Base-by-base conservation (phyloP, 1,284 basidiomycete species). In the Rhodotorula sp. region DNA sequence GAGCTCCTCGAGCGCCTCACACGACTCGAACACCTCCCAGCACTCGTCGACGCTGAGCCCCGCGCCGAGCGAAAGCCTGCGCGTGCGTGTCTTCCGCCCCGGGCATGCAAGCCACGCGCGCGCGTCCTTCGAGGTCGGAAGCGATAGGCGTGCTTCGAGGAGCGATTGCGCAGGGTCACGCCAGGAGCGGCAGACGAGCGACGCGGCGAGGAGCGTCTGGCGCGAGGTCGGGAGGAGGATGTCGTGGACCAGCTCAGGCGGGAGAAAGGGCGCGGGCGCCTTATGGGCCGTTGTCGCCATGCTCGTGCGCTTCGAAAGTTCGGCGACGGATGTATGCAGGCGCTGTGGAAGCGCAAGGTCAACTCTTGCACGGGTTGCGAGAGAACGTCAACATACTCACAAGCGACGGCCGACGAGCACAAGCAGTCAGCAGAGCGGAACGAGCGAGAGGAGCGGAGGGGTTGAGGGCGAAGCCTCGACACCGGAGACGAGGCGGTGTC, bases 201-300 rank as follows among this genome's bases (percentile, higher is more conserved):
- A 57, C 2, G 68, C 27, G 29, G 29, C 13, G 27, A 48, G 39
- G 17, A 70, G 64, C 15, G 58, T 61, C n/a, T 22, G 8, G n/a
- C 17, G 21, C 15, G 15, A 22, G 3, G 56, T 19, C n/a, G 36
- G 41, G 46, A 29, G 7, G 29, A 70, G 68, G 54, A 70, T 70
- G 1, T 53, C 39, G 59, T 62, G 64, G 22, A 70, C 46, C 37
- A 70, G 34, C 46, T 70, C 68, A 21, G 68, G 68, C 50, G 68
- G 68, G 5, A 70, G 36, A 13, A 39, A 29, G 17, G 66, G 61
- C 27, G 60, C 53, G 2, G 41, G 44, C 0, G 54, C 41, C 36
- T 21, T 44, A 19, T 19, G 22, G 25, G 39, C 36, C 64, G 51
- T 60, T 37, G 36, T 39, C 21, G 36, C 44, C 12, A 36, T 66